Evolutionary conservation across 495 filamentous ascomycete genomes (phyloP), one percentile per base, ranked within the genome.

Genomic region (Astrocystis sublimbata): DNA sequence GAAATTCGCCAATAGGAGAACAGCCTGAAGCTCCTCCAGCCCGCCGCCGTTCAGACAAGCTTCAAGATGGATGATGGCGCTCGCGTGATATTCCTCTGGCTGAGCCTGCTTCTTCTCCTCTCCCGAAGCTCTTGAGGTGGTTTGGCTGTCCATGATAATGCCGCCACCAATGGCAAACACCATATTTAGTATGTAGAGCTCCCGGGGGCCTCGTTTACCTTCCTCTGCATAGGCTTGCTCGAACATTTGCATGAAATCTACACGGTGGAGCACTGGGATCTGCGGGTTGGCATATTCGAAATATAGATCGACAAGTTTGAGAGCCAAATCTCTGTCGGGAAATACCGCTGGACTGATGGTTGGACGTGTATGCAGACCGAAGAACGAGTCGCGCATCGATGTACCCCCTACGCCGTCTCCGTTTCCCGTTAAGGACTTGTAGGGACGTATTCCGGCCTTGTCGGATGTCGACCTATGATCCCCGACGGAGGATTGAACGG

Each of bases 131-230:
- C 65, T 28, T 10, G 70, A 68, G 23, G 65, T 64, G 13, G 70
- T 67, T 60, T 72, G 68, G 10, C 63, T 88, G 52, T 88, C 89
- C 65, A 96, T 85, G 63, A 96, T 96, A 65, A 97, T 96, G 0
- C 92, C 93, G 12, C 91, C 89, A 8, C 93, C 93, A 63, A 97
- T 97, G 6, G 93, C 93, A 77, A 93, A 98, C n/a, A 97, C 93
- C 73, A 98, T 97, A 73, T 97, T 96, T 49, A 97, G 82, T 73
- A 92, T 85, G 71, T 97, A 98, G 13, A 92, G 84, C 73, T 96
- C 92, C 52, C 91, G 85, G 7, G 93, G 86, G 19, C 89, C 90
- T 30, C 91, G 84, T 58, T 86, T 85, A 54, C 85, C 85, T 35
- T 88, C 85, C 7, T 85, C 77, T 3, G 81, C 78, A 72, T 94